Conservation (phyloP, 768 basidiomycete genomes). For the Clavaria fumosa region DNA sequence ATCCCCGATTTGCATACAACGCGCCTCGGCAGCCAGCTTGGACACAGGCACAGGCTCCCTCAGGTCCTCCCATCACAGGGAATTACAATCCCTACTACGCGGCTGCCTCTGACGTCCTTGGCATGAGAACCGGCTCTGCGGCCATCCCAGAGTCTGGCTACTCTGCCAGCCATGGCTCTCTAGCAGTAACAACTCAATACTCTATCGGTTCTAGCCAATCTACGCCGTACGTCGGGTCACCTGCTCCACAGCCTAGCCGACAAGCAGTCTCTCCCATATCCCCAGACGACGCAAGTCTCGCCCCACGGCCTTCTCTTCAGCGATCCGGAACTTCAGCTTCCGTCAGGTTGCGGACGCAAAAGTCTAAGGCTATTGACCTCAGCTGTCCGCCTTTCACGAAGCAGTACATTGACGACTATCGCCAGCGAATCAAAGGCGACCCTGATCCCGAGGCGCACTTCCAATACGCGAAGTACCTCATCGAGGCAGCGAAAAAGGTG, state of each 20-base stretch:
- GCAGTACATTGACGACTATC: slow-evolving; percentile 95
- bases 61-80: slow-evolving; percentile 15
- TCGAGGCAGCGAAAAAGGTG: slow-evolving; percentile 93
- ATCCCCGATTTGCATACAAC: slow-evolving; percentile 9
- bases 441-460: slow-evolving; percentile 98
- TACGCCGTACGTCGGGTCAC: too few species aligned
- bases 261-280: too few species aligned
- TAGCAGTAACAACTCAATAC: slow-evolving; percentile 13
- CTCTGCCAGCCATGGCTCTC: slow-evolving; percentile 17
- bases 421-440: slow-evolving; percentile 91
- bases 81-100: slow-evolving; percentile 49
- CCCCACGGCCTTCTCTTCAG: slow-evolving; percentile 37
- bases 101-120: slow-evolving; percentile 69
- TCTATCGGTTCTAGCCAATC: slow-evolving; percentile 21
- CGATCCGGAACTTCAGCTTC: slow-evolving; percentile 45
- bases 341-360: slow-evolving; percentile 39
- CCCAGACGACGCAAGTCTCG: too few species aligned
- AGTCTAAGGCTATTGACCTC: slow-evolving; percentile 72
- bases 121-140: slow-evolving; percentile 52
- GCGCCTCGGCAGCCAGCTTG: slow-evolving; percentile 10
- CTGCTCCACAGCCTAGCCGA: too few species aligned
- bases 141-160: slow-evolving; percentile 12
- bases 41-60: neutral
- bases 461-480: slow-evolving; percentile 94
- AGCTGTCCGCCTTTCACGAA: slow-evolving; percentile 81